Conservation (phyloP, 2,329 filamentous ascomycete genomes). For the Apiospora koreana region DNA sequence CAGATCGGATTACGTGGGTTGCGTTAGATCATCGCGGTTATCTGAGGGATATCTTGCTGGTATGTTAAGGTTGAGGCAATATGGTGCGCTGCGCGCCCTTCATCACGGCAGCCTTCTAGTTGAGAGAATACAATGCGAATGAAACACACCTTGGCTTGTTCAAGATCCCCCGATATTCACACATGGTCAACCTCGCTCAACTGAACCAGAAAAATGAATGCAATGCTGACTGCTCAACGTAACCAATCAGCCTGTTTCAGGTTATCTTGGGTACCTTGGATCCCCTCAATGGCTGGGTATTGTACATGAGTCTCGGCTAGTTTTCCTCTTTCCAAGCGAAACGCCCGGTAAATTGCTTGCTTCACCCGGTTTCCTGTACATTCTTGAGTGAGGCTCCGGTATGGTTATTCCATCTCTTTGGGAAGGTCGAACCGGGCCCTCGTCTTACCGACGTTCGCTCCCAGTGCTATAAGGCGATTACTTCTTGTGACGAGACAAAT, state of each 20-base stretch:
- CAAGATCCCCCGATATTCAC: not conserved
- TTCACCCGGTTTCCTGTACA: conserved; percentile 5
- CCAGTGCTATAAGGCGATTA: not conserved
- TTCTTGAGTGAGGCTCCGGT: not conserved
- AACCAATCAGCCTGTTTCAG: conserved; percentile 7
- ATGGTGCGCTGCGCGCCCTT: not conserved
- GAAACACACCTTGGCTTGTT: not conserved
- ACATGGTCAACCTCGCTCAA: not conserved
- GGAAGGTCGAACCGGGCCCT: conserved; percentile 1
- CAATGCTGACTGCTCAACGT: not conserved
- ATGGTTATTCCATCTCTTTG: not conserved
- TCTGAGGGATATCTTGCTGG: not conserved
- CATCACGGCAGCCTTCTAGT: not conserved
- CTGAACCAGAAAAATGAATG: not conserved
- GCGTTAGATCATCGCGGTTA: not conserved
- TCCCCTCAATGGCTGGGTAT: not conserved
- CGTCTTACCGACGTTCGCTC: not conserved
- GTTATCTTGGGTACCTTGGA: not conserved
- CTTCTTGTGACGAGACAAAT: not conserved
- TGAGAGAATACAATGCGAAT: not conserved
- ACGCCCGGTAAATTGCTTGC: not conserved
- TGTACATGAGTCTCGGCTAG: not conserved
- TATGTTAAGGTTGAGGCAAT: not conserved
- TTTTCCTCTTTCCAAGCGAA: not conserved
- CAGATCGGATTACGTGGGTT: not conserved